A percentile compares a stretch with the other conserved stretches of the same genome.
These are phyloP conservation scores for Malassezia caprae DNA, from an alignment of 1,284 basidiomycete species.

Conservation along the genomic window DNA sequence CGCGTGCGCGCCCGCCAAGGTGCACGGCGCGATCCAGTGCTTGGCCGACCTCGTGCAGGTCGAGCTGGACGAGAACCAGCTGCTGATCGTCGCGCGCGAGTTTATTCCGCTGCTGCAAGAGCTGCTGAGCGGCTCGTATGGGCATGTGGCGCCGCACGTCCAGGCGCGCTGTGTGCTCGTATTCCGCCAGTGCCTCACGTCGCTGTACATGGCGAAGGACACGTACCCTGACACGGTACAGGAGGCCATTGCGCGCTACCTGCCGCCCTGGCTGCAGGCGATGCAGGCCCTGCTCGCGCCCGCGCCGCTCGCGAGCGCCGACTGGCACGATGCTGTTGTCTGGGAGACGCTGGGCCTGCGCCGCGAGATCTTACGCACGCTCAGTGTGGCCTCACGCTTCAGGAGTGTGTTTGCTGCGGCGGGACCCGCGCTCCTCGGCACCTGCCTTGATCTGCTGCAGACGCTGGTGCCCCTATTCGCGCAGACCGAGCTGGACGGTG, in stretches of 20 bases:
- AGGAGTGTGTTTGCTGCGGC: slow-evolving; percentile 20
- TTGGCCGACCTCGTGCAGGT: slow-evolving; percentile 38
- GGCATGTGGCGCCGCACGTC: slow-evolving; percentile 22
- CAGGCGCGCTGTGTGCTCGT: slow-evolving; percentile 72
- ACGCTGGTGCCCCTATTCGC: slow-evolving; percentile 24
- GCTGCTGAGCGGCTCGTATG: slow-evolving; percentile 21
- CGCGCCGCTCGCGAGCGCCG: slow-evolving; percentile 3
- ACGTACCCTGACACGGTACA: slow-evolving; percentile 76
- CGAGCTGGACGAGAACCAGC: slow-evolving; percentile 43
- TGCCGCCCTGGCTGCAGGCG: slow-evolving; percentile 63
- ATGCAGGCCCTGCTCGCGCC: slow-evolving; percentile 24
- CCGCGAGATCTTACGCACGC: slow-evolving; percentile 35
- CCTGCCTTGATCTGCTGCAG: slow-evolving; percentile 21
- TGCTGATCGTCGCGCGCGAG: slow-evolving; percentile 35
- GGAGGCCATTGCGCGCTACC: slow-evolving; percentile 66
- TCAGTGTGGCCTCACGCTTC: slow-evolving; percentile 37
- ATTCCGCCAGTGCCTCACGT: slow-evolving; percentile 78
- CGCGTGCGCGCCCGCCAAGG: slow-evolving; percentile 7
- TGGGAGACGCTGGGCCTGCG: slow-evolving; percentile 30
- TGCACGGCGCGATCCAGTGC: slow-evolving; percentile 40
- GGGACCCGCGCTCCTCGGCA: slow-evolving; percentile 17
- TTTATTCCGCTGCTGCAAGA: slow-evolving; percentile 34
- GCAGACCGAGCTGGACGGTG: slow-evolving; percentile 31
- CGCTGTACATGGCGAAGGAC: slow-evolving; percentile 87
- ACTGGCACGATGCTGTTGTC: slow-evolving; percentile 5